Evolutionary conservation across 169 alveolate genomes (phyloP).

Genomic region (Pseudocohnilembus persalinus): DNA sequence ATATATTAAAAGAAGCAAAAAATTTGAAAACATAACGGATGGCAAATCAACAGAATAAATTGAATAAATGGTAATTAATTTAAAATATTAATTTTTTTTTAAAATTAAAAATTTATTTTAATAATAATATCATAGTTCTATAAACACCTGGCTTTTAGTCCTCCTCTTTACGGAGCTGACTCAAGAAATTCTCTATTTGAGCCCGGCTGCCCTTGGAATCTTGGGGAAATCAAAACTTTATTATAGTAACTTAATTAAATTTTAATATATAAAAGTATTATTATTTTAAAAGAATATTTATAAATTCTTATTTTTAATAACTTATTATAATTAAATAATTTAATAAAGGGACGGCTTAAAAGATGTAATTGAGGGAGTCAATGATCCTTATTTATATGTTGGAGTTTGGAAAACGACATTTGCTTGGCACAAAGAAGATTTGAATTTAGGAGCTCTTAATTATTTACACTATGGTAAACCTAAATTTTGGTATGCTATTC

Average conservation of each 20-base stretch:
- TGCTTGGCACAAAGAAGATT: slow-evolving; percentile 97
- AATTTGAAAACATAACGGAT: slow-evolving; percentile 35
- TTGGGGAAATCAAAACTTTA: slow-evolving; percentile 44
- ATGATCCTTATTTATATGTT: slow-evolving; percentile 90
- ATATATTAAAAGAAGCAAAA: slow-evolving; percentile 41
- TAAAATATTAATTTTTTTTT: neutral
- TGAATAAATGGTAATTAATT: slow-evolving; percentile 61
- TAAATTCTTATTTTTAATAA: neutral
- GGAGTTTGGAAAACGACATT: slow-evolving; percentile 93
- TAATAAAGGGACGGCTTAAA: slow-evolving; percentile 36
- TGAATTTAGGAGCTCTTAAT: slow-evolving; percentile 91
- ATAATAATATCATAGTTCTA: slow-evolving; percentile 50
- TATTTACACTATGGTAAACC: slow-evolving; percentile 94
- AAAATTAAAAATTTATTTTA: neutral
- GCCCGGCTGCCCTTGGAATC: slow-evolving; percentile 58
- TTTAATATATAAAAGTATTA: too few species aligned
- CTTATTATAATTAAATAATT: neutral
- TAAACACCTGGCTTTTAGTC: slow-evolving; percentile 63
- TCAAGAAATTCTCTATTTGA: slow-evolving; percentile 60
- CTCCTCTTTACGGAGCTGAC: slow-evolving; percentile 83
- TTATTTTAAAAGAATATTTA: neutral
- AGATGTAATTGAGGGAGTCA: slow-evolving; percentile 93
- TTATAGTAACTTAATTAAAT: slow-evolving; percentile 33
- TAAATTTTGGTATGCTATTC: slow-evolving; percentile 93
- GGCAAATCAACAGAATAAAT: slow-evolving; percentile 42